Percentiles rank a stretch among this genome's conserved stretches.
Conservation (phyloP, 2,329 filamentous ascomycete species). For the Calonectria pseudoreteaudii region DNA sequence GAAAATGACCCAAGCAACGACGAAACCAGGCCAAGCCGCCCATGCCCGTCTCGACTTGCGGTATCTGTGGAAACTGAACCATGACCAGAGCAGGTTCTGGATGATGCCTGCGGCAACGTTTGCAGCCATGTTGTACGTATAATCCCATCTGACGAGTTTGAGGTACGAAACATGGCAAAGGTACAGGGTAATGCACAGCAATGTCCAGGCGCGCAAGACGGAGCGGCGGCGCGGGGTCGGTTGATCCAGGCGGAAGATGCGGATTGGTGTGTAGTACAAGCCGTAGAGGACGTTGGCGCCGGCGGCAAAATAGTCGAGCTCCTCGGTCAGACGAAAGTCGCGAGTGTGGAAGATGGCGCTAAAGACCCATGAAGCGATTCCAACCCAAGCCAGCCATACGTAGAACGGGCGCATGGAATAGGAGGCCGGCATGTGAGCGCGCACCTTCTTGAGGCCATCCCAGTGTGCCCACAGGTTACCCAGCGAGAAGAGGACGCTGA, state of each 20-base stretch:
- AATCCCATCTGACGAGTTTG: conserved; percentile 89
- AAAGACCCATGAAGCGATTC: conserved; percentile 86
- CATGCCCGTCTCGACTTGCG: conserved; percentile 77
- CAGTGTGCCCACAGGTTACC: conserved; percentile 91
- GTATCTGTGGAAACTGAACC: conserved; percentile 83
- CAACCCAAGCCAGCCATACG: conserved; percentile 81
- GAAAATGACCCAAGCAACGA: conserved; percentile 90
- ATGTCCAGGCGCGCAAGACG: conserved; percentile 80
- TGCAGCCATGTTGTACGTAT: conserved; percentile 97
- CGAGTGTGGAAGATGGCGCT: conserved; percentile 93
- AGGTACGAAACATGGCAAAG: conserved; percentile 84
- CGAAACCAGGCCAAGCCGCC: conserved; percentile 90
- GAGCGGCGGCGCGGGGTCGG: conserved; percentile 54
- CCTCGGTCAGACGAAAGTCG: conserved; percentile 88
- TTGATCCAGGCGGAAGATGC: conserved; percentile 85
- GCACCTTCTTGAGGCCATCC: conserved; percentile 78
- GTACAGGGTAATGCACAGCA: conserved; percentile 78
- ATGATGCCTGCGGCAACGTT: conserved; percentile 86
- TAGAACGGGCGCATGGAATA: conserved; percentile 89
- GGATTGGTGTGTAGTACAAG: conserved; percentile 84
- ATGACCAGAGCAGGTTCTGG: conserved; percentile 87
- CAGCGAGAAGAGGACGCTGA: conserved; percentile 91
- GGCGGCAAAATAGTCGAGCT: conserved; percentile 95
- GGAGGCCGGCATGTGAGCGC: conserved; percentile 73
- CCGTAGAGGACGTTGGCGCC: conserved; percentile 92